Percentiles rank a stretch among this genome's conserved stretches.
phyloP scores from a whole-genome alignment of 495 filamentous ascomycete genomes.

The Daldinia vernicosa region DNA sequence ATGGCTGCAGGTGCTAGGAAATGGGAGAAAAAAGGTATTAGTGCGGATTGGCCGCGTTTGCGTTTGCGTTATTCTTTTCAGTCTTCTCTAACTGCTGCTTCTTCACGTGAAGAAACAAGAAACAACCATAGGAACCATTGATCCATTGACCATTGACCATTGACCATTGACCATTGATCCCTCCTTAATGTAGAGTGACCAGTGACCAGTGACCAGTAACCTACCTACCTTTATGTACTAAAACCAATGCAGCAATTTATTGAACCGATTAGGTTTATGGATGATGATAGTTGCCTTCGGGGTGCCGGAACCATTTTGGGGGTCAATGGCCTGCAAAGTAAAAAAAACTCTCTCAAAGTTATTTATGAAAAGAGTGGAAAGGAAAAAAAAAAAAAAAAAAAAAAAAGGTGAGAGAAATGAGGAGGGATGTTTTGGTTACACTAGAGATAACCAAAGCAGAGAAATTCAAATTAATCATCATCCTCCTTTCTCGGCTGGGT shows the following conservation, averaged over 20 bases:
- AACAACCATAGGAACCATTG: constrained; percentile 4
- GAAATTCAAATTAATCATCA: constrained; percentile 38
- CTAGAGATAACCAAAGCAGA: constrained; percentile 32
- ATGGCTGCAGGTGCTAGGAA: constrained; percentile 32
- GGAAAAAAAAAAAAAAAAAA: constrained; percentile 13
- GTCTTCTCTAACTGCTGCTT: constrained; percentile 3
- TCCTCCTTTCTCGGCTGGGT: constrained; percentile 30
- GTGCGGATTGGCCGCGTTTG: constrained; percentile 37
- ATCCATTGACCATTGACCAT: constrained; percentile 1
- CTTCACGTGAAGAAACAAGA: constrained; percentile 29
- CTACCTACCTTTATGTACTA: constrained; percentile 5
- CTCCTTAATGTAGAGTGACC: constrained; percentile 1
- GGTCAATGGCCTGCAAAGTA: constrained; percentile 17
- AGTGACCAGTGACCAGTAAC: not conserved
- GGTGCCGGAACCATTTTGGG: constrained; percentile 21
- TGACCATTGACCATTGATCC: constrained; percentile 1
- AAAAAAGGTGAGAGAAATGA: constrained; percentile 7
- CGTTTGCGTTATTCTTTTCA: constrained; percentile 20
- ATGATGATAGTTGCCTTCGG: constrained; percentile 24
- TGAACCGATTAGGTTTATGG: constrained; percentile 37
- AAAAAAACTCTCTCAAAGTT: constrained; percentile 15
- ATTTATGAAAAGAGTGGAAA: constrained; percentile 22
- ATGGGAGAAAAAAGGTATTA: constrained; percentile 28
- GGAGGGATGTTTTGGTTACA: constrained; percentile 32
- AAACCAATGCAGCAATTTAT: constrained; percentile 14